Evolutionary conservation across 1,139 yeast species (phyloP).

Genomic region (Saccharomyces hybrid): DNA sequence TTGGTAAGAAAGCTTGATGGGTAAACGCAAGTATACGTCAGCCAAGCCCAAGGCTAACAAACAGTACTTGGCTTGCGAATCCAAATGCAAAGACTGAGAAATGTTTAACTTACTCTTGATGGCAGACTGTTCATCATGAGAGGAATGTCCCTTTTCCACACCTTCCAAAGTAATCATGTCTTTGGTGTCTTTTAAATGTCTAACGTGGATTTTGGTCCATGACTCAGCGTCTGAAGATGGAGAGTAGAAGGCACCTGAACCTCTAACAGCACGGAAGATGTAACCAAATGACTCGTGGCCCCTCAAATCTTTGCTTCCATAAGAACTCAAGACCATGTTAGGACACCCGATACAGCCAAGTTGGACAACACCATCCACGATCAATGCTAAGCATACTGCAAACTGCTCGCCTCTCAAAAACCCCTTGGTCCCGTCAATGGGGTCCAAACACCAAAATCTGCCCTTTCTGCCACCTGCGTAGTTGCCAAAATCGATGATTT

Average conservation of each 20-base stretch:
- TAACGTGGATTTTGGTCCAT: constrained; percentile 32
- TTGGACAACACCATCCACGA: constrained; percentile 75
- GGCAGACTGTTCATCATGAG: constrained; percentile 76
- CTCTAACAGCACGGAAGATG: constrained; percentile 62
- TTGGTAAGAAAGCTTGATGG: constrained; percentile 64
- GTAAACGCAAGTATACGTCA: constrained; percentile 82
- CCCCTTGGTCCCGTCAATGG: constrained; percentile 97
- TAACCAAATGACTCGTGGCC: constrained; percentile 27
- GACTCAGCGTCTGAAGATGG: constrained; percentile 34
- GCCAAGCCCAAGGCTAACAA: constrained; percentile 86
- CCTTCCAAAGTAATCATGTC: constrained; percentile 71
- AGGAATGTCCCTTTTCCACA: constrained; percentile 93
- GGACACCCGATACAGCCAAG: constrained; percentile 97
- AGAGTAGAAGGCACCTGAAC: constrained; percentile 63
- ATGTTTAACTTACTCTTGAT: constrained; percentile 61
- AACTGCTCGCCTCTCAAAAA: constrained; percentile 92
- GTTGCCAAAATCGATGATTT: constrained; percentile 70
- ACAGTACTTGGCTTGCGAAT: constrained; percentile 94
- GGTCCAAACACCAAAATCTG: constrained; percentile 94
- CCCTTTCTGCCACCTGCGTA: constrained; percentile 71
- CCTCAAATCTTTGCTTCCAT: constrained; percentile 27
- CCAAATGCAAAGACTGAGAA: constrained; percentile 57
- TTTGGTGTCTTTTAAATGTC: constrained; percentile 32
- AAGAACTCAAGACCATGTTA: constrained; percentile 41
- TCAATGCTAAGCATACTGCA: constrained; percentile 87